phyloP scores from a whole-genome alignment of 2,329 filamentous ascomycete genomes.

The Berkeleyomyces basicola region DNA sequence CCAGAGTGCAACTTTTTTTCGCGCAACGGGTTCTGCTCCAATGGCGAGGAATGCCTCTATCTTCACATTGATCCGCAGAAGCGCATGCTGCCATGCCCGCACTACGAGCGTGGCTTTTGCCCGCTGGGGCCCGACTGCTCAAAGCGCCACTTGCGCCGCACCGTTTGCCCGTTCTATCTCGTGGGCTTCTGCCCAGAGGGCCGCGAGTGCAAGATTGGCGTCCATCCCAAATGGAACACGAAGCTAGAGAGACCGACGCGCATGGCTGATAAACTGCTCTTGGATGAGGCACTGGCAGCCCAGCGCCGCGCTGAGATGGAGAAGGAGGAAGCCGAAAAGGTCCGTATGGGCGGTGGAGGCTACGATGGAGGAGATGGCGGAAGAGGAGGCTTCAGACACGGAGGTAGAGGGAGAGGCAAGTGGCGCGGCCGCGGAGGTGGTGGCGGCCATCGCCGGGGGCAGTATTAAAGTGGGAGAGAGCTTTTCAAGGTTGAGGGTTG shows the following conservation, averaged over 20 bases:
- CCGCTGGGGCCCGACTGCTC: constrained; percentile 74
- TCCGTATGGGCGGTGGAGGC: constrained; percentile 17
- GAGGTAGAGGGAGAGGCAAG: constrained; percentile 23
- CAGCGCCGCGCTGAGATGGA: constrained; percentile 20
- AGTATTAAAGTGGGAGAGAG: constrained; percentile 15
- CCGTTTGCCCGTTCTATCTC: constrained; percentile 69
- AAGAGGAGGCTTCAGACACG: constrained; percentile 18
- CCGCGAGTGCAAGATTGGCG: constrained; percentile 55
- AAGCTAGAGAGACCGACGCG: constrained; percentile 61
- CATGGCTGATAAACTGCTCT: constrained; percentile 47
- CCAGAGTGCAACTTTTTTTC: constrained; percentile 96
- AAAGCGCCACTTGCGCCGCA: constrained; percentile 74
- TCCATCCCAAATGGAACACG: constrained; percentile 68
- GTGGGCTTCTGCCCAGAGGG: constrained; percentile 89
- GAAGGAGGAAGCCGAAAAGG: constrained; percentile 7
- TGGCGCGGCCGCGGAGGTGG: constrained; percentile 22
- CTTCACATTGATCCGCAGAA: constrained; percentile 75
- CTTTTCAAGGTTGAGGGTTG: neutral
- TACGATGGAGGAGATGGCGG: constrained; percentile 22
- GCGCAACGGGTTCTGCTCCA: constrained; percentile 83
- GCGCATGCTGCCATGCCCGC: constrained; percentile 64
- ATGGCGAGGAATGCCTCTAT: constrained; percentile 92
- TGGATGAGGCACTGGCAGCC: constrained; percentile 25
- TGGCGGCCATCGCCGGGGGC: constrained; percentile 22
- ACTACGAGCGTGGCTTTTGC: constrained; percentile 92